Base-by-base conservation (phyloP, 1,139 yeast species). In the Kluyveromyces marxianus region DNA sequence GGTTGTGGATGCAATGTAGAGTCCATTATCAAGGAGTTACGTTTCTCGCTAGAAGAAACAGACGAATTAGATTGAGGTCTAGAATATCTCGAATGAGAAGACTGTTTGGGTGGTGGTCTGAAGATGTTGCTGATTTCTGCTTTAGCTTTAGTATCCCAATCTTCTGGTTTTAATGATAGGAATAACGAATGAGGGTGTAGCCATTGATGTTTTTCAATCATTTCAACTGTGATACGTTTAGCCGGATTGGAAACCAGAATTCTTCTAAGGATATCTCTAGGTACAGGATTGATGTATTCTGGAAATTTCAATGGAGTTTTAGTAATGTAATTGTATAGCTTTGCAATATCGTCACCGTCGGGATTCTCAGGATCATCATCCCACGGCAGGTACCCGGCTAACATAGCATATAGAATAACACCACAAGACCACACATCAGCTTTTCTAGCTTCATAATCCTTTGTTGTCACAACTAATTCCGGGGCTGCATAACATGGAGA, bases 401-500 rank as follows among this genome's bases (percentile, higher is more conserved):
- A 73, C 96, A 94, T 92, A 10, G 98, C 97, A 62, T 89, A 92
- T 42, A 92, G 70, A 48, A 92, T 92, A 36, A 94, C 92, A 47
- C 98, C 98, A 56, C 96, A 79, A 1, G 96, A 88, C 98, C 98
- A 92, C 39, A 90, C 84, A 66, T 92, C 98, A 26, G 88, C 97
- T 64, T 87, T 89, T 52, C 89, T 77, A n/a, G 96, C 97, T 56
- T 85, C 89, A 63, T 92, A 92, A 25, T 94, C 92, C 46, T 80
- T 75, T 56, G 83, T 90, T 10, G 94, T 83, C 37, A 90, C 83
- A 3, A 92, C 98, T 50, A 92, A 71, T 65, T 92, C 98, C 0
- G 98, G 98, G 3, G 98, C 98, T 0, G 97, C 97, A 66, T 92
- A 92, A 66, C 98, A 90, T 0, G 98, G 98, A 4, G 96, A 87